A percentile compares a stretch with the other conserved stretches of the same genome.
Conservation (phyloP, 176 grass and related monocot genomes). For the Eleusine indica region DNA sequence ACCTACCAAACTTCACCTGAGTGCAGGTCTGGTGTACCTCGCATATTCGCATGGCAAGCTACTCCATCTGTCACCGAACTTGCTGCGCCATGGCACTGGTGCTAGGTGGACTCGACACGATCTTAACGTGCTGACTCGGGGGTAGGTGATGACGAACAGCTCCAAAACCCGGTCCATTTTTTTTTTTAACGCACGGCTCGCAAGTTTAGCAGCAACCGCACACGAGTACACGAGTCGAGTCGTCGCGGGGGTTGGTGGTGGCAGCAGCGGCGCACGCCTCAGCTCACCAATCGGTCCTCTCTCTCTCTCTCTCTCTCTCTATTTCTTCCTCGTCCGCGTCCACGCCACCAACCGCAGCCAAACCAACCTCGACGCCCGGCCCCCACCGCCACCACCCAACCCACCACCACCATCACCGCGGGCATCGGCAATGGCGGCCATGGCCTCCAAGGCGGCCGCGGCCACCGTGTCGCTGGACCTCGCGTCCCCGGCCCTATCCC, state of each 20-base stretch:
- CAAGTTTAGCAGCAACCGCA: too few species aligned
- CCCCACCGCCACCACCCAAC: conserved; percentile 21
- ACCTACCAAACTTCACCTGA: too few species aligned
- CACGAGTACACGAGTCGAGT: neutral
- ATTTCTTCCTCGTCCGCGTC: conserved; percentile 33
- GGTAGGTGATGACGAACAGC: too few species aligned
- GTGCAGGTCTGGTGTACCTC: too few species aligned
- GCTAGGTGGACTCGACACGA: too few species aligned
- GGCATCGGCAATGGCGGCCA: conserved; percentile 35
- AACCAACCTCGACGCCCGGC: neutral
- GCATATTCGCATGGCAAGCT: too few species aligned
- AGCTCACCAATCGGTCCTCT: neutral
- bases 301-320: neutral
- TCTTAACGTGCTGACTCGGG: too few species aligned
- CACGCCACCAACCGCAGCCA: conserved; percentile 41
- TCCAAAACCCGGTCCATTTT: too few species aligned
- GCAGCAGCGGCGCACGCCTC: neutral
- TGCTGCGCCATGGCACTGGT: too few species aligned
- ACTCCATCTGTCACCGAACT: too few species aligned
- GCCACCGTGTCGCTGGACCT: conserved; percentile 36
- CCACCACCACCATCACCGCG: neutral
- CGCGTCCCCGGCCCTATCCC: conserved; percentile 25
- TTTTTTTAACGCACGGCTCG: too few species aligned
- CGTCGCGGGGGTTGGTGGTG: conserved; percentile 38
- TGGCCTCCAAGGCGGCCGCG: conserved; percentile 40